Base-by-base conservation (phyloP, 345 rosid genomes). In the Raphanus sativus region DNA sequence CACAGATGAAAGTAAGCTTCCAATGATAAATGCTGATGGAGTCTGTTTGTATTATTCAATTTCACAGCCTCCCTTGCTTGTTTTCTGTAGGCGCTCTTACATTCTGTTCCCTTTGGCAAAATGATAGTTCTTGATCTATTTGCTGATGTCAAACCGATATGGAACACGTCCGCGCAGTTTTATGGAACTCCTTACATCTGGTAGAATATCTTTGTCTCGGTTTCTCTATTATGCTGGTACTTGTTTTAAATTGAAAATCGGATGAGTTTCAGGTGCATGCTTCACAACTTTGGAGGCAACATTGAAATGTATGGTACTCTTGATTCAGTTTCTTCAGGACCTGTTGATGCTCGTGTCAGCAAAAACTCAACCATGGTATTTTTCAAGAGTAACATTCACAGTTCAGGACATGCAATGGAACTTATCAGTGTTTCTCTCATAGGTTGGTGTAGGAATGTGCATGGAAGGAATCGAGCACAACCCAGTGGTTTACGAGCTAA, bases 401-500 rank as follows among this genome's bases (percentile, higher is more conserved):
- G 25, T 52, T 69, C 54, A 38, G 50, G 68, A 48, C 62, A 55
- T 24, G n/a, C 4, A 24, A 63, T 69, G 63, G n/a, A 62, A 40
- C 29, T 65, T 16, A 6, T 74, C 32, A 68, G 34, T 70, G 68
- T 40, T 70, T 59, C 42, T 33, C 30, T n/a, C n/a, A 75, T 75
- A 91, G 98, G 93, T 94, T 17, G 98, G 98, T 67, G 94, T 94
- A 78, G 98, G 98, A 72, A 84, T 87, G 90, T 94, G 98, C 87
- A 89, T 89, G 97, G 98, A 94, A 78, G 97, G 98, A 65, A 92
- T 92, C 80, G 98, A 94, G 85, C 98, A 94, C 9, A 92, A 94
- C 75, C 97, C 97, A 0, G 89, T 94, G 67, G 97, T 94, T 72
- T 92, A 88, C 70, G 98, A 94, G 81, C 82, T 94, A 45, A 88